Conservation (phyloP, 208 protist genomes). For the Leishmania tropica region DNA sequence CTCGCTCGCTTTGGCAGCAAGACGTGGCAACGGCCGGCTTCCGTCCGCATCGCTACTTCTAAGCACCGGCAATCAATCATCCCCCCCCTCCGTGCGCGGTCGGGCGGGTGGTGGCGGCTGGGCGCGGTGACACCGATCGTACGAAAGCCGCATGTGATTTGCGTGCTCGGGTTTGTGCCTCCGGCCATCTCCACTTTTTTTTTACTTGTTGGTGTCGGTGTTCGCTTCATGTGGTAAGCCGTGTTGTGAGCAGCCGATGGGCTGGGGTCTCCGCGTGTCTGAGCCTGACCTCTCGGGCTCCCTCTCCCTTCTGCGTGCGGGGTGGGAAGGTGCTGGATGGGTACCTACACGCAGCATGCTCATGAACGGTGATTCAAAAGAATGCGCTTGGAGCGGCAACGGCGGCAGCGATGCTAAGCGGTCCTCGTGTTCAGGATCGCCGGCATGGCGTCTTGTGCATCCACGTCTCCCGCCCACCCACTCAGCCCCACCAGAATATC, state of each 20-base stretch:
- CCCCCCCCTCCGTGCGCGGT: neutral
- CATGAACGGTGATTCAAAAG: neutral
- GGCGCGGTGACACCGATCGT: neutral
- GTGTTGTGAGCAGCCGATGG: neutral
- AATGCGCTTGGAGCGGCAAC: neutral
- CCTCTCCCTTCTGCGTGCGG: neutral
- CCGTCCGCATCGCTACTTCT: constrained; percentile 85
- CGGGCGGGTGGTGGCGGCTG: neutral
- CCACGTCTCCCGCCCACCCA: neutral
- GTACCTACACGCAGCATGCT: neutral
- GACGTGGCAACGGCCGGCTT: constrained; percentile 84
- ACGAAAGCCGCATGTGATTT: neutral
- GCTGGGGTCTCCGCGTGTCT: neutral
- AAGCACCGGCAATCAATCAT: constrained; percentile 1
- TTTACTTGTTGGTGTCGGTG: no score
- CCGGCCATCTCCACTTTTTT: neutral
- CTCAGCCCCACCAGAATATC: neutral
- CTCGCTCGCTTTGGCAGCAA: constrained; percentile 86
- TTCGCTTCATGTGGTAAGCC: neutral
- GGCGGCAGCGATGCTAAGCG: neutral
- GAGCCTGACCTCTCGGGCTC: no score
- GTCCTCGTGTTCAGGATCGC: neutral
- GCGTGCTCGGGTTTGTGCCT: neutral
- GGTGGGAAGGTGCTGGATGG: neutral
- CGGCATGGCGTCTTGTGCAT: neutral